Evolutionary conservation across 169 alveolate species (phyloP).

Genomic region (Plasmodium adleri): DNA sequence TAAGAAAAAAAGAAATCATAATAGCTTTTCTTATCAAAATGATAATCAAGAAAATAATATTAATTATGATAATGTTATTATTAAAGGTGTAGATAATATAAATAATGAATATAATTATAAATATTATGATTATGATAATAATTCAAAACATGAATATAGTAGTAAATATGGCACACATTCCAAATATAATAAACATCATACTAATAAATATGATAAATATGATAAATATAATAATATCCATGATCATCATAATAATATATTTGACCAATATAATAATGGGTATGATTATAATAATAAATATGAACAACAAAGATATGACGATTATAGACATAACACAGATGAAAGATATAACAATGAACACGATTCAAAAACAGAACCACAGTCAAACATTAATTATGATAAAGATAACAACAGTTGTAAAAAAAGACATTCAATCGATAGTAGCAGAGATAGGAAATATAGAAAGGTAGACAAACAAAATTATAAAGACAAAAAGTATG

Average conservation of each 20-base stretch:
- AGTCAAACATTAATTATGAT: too few species aligned
- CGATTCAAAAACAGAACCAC: too few species aligned
- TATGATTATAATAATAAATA: too few species aligned
- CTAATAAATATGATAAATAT: too few species aligned
- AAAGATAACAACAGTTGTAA: constrained; percentile 19
- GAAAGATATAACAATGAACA: neutral
- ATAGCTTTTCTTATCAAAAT: too few species aligned
- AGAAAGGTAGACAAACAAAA: constrained; percentile 30
- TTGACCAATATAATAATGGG: neutral
- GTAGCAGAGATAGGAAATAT: constrained; percentile 59
- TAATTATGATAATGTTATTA: neutral
- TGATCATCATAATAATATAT: neutral
- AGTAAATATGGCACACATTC: neutral
- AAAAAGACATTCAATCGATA: constrained; percentile 28
- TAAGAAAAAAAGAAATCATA: too few species aligned
- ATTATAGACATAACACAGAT: constrained; percentile 13
- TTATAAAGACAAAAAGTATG: constrained; percentile 36
- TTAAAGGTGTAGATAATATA: neutral
- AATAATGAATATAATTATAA: neutral
- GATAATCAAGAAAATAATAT: too few species aligned
- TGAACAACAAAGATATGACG: constrained; percentile 1
- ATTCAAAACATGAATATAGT: neutral
- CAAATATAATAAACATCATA: too few species aligned
- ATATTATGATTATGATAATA: neutral
- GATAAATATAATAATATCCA: neutral